Percentiles rank a stretch among this genome's conserved stretches.
phyloP scores from a whole-genome alignment of 2,329 filamentous ascomycete species.

The Lachnellula suecica region DNA sequence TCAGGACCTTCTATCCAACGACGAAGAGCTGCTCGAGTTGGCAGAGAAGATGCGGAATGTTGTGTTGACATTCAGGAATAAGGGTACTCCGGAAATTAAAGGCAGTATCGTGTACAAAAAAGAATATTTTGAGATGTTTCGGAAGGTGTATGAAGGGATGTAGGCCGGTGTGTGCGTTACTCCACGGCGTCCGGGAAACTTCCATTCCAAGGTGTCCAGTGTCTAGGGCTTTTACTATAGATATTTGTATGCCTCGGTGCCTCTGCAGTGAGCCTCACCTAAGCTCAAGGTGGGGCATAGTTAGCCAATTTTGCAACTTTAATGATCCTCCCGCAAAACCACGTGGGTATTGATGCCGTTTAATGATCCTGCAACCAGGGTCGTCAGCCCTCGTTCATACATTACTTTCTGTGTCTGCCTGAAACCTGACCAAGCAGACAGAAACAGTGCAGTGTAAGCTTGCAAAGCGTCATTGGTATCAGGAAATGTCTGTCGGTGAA shows the following conservation, averaged over 20 bases:
- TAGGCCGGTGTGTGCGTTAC: background rate
- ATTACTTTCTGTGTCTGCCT: background rate
- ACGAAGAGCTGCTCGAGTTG: constrained; percentile 20
- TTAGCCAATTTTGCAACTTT: background rate
- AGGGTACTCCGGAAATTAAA: constrained; percentile 24
- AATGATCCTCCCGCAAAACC: background rate
- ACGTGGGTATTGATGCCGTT: background rate
- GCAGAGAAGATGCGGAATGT: constrained; percentile 22
- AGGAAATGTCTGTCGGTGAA: too few relatives aligned
- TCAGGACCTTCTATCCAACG: constrained; percentile 20
- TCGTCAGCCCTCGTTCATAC: background rate
- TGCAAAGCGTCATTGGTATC: too few relatives aligned
- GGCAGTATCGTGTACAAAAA: constrained; percentile 26
- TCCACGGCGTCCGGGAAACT: background rate
- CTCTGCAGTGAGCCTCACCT: background rate
- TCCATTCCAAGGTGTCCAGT: background rate
- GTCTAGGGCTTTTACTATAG: background rate
- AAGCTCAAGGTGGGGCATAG: background rate
- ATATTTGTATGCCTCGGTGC: background rate
- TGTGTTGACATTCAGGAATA: constrained; percentile 23
- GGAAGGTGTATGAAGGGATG: constrained; percentile 21
- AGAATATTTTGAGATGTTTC: constrained; percentile 24
- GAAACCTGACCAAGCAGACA: too few relatives aligned
- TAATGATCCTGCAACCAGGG: background rate
- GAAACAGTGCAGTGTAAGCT: too few relatives aligned